A percentile compares a stretch with the other conserved stretches of the same genome.
These are phyloP conservation scores for Pinus tabuliformis DNA, from an alignment of 75 land plant genomes.

Conservation along the genomic window DNA sequence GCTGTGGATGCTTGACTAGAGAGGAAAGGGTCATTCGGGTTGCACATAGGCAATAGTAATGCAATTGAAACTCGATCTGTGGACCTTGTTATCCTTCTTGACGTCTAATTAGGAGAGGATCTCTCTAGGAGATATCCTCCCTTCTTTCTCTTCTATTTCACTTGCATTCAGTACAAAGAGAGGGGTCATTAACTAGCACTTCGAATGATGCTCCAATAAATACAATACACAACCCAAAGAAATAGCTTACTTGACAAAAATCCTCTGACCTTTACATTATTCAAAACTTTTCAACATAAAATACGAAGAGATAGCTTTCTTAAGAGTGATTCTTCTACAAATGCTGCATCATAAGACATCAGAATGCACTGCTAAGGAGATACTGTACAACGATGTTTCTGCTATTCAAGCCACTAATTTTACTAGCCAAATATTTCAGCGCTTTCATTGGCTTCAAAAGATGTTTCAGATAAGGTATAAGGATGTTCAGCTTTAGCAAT, in stretches of 20 bases:
- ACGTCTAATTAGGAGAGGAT: too few relatives aligned
- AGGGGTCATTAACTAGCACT: not conserved
- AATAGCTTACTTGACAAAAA: not conserved
- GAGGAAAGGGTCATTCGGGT: too few relatives aligned
- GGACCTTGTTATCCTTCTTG: too few relatives aligned
- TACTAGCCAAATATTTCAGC: not conserved
- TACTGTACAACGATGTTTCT: not conserved
- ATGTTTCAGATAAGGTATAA: conserved; percentile 80
- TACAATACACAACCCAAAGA: not conserved
- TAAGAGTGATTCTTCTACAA: not conserved
- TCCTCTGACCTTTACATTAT: not conserved
- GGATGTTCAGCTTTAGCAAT: conserved; percentile 16
- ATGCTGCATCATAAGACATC: not conserved
- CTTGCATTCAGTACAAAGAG: not conserved
- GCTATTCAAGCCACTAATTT: not conserved
- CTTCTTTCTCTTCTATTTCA: not conserved
- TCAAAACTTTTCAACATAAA: not conserved
- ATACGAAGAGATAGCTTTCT: not conserved
- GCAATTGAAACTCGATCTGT: too few relatives aligned
- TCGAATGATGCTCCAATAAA: not conserved
- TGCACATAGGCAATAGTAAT: too few relatives aligned
- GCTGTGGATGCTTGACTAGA: too few relatives aligned
- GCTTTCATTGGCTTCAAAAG: conserved; percentile 34
- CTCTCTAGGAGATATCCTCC: not conserved
- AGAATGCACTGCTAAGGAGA: not conserved